Conservation (phyloP, 1,284 basidiomycete genomes). For the Cystobasidium pallidum region DNA sequence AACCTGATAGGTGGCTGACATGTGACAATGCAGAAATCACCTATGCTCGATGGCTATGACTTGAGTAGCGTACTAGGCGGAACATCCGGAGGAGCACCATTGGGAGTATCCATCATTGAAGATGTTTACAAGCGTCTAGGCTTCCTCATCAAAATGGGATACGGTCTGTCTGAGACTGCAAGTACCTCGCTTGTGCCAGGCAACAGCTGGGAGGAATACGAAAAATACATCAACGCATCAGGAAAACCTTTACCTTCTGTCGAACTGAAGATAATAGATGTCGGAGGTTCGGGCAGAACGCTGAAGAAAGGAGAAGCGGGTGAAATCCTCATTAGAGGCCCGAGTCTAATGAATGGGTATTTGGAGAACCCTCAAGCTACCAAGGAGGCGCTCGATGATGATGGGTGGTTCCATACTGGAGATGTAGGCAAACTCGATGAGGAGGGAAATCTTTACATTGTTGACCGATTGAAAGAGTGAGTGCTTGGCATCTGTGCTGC, state of each 20-base stretch:
- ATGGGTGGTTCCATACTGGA: slow-evolving; percentile 51
- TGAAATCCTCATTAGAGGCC: slow-evolving; percentile 52
- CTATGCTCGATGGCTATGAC: slow-evolving; percentile 52
- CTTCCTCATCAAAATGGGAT: slow-evolving; percentile 56
- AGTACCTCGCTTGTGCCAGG: slow-evolving; percentile 48
- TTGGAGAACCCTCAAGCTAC: slow-evolving; percentile 55
- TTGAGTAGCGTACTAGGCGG: slow-evolving; percentile 55
- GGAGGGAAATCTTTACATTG: slow-evolving; percentile 51
- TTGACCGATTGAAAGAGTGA: slow-evolving; percentile 53
- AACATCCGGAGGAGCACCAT: slow-evolving; percentile 57
- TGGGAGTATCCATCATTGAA: slow-evolving; percentile 55
- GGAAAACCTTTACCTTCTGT: slow-evolving; percentile 51
- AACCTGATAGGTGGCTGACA: background rate
- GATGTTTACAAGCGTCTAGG: slow-evolving; percentile 56
- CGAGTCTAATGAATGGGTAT: slow-evolving; percentile 54
- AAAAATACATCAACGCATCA: slow-evolving; percentile 50
- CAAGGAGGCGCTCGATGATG: slow-evolving; percentile 49
- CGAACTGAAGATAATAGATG: slow-evolving; percentile 51
- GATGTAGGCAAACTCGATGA: slow-evolving; percentile 54
- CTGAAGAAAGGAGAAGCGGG: slow-evolving; percentile 49
- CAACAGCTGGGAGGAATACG: slow-evolving; percentile 51
- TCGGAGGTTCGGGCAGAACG: slow-evolving; percentile 48
- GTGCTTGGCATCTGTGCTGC: background rate
- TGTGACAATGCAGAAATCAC: slow-evolving; percentile 27
- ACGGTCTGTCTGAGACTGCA: slow-evolving; percentile 53